Evolutionary conservation across 108 stramenopile species (phyloP).

Genomic region (Fragilaria crotonensis): DNA sequence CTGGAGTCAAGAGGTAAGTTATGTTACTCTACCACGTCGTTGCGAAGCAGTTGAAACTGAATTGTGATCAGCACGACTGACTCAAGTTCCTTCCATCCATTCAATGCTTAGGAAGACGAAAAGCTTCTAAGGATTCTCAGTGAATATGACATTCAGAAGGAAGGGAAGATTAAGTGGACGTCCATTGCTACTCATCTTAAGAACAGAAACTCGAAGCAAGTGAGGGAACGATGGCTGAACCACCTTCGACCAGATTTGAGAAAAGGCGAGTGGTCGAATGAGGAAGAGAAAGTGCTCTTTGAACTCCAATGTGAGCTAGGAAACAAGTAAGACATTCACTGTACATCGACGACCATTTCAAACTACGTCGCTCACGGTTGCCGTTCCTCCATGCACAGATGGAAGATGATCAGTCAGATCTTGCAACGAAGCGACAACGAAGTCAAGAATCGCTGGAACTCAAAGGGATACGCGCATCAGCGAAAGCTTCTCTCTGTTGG

Average conservation of each 20-base stretch:
- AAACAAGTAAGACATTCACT: slow-evolving; percentile 12
- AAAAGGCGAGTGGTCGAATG: slow-evolving; percentile 51
- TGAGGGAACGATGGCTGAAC: slow-evolving; percentile 74
- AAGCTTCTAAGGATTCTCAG: too few relatives aligned
- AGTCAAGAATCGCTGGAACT: slow-evolving; percentile 85
- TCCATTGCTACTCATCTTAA: not conserved
- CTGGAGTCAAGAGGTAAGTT: too few relatives aligned
- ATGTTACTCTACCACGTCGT: too few relatives aligned
- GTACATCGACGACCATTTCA: not conserved
- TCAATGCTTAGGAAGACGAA: too few relatives aligned
- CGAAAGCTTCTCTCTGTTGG: too few relatives aligned
- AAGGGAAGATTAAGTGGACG: not conserved
- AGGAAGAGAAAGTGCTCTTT: slow-evolving; percentile 53
- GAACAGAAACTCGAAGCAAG: slow-evolving; percentile 67
- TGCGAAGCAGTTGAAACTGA: too few relatives aligned
- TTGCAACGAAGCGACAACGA: slow-evolving; percentile 75
- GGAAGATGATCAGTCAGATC: slow-evolving; percentile 73
- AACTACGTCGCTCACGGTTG: not conserved
- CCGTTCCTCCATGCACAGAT: slow-evolving; percentile 19
- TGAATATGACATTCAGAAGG: too few relatives aligned
- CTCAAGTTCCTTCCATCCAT: too few relatives aligned
- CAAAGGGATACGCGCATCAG: too few relatives aligned
- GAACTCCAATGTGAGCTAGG: slow-evolving; percentile 49
- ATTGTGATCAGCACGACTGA: too few relatives aligned
- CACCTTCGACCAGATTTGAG: slow-evolving; percentile 62